Base-by-base conservation (phyloP, 768 basidiomycete species). In the Kwoniella sp. region DNA sequence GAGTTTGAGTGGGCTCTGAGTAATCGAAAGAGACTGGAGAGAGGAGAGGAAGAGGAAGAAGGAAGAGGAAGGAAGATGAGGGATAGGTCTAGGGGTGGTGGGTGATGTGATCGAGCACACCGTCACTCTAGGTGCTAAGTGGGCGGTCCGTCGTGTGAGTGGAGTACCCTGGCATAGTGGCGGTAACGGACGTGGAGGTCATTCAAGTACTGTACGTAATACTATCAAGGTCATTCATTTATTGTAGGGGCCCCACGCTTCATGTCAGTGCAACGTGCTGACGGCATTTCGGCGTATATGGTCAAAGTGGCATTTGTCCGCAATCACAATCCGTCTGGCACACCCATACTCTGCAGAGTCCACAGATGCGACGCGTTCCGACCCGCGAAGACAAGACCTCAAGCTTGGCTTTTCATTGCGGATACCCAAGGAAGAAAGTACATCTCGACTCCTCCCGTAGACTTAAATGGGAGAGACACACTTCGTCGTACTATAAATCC, bases 21-120 rank as follows among this genome's bases (percentile, higher is more conserved):
- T 62, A 48, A 55, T 62, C 60, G 60, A 64, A 58, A 64, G 62
- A 64, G 62, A 44, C 62, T 64, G 55, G 48, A 55, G 60, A 62
- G 27, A 40, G 44, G 27, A 50, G 54, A 62, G 33, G 29, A 27
- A 48, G 40, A 19, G 40, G 40, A 44, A 44, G 40, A 19, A 19
- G 30, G 30, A 52, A 48, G 27, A 60, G 36, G 52, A 30, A 52
- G 36, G 37, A 19, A 55, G 54, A 50, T 21, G 27, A 49, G 36
- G 47, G 26, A 10, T 19, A 17, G 19, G 19, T 12, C 1, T 36
- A 48, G 46, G 19, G 24, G 7, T 26, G 21, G 57, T n/a, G 7
- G 58, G 51, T 53, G 12, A 17, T n/a, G 6, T n/a, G 55, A 54
- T 50, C 47, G 55, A 10, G 61, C 5, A 13, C 33, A 33, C 33